Evolutionary conservation across 2,329 filamentous ascomycete species (phyloP).

Genomic region (Apiospora pterosperma): DNA sequence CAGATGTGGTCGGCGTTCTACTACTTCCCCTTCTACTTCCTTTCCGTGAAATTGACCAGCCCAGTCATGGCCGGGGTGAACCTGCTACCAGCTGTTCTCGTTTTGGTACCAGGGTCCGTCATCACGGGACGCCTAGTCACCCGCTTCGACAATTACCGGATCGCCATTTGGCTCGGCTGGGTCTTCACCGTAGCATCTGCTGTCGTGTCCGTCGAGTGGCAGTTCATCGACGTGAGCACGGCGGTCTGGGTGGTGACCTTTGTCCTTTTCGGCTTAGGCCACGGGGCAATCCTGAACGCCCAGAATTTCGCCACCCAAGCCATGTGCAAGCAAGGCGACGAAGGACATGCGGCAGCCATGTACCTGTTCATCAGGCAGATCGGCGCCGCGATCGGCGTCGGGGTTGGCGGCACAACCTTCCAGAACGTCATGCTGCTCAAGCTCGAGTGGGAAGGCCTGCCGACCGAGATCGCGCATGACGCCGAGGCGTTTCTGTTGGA

Average conservation of each 20-base stretch:
- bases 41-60: slow-evolving; percentile 27
- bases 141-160: slow-evolving; percentile 31
- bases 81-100: slow-evolving; percentile 29
- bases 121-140: slow-evolving; percentile 24
- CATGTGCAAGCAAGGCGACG: slow-evolving; percentile 31
- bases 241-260: slow-evolving; percentile 32
- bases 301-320: slow-evolving; percentile 38
- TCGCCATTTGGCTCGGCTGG: slow-evolving; percentile 36
- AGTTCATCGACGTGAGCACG: slow-evolving; percentile 17
- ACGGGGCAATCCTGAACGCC: slow-evolving; percentile 35
- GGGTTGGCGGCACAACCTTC: slow-evolving; percentile 36
- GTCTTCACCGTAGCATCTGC: slow-evolving; percentile 14
- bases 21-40: slow-evolving; percentile 34
- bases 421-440: slow-evolving; percentile 35
- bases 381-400: slow-evolving; percentile 37
- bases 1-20: slow-evolving; percentile 21
- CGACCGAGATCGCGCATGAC: slow-evolving; percentile 24
- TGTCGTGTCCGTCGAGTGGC: slow-evolving; percentile 16
- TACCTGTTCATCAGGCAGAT: slow-evolving; percentile 37
- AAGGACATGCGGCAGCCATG: slow-evolving; percentile 35
- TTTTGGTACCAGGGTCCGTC: slow-evolving; percentile 29
- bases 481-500: slow-evolving; percentile 19
- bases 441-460: slow-evolving; percentile 24
- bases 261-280: slow-evolving; percentile 31
- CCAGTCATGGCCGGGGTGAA: slow-evolving; percentile 31